Base-by-base conservation (phyloP, 345 rosid genomes). In the Linum lewisii region DNA sequence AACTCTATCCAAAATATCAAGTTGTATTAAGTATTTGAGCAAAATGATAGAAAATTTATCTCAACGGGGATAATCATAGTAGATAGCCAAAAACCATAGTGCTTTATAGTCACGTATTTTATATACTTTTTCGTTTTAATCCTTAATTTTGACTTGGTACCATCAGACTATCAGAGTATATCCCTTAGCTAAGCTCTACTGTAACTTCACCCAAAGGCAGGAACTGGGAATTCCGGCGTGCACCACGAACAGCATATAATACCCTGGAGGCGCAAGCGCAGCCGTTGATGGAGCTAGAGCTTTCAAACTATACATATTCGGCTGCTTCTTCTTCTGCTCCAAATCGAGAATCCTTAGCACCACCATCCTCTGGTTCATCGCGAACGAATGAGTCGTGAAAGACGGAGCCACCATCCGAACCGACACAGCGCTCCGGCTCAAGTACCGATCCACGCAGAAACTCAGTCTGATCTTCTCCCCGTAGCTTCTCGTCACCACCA, bases 361-460 rank as follows among this genome's bases (percentile, higher is more conserved):
- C 54, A 88, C 87, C 92, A 86, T 82, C 72, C 90, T 80, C 72
- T 88, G 95, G 59, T 82, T 91, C 96, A 91, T 88, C 3, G 83
- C 73, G 21, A 82, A 80, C 0, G 92, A 85, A 57, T 91, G 95
- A 0, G 92, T 88, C 4, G 88, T 71, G 61, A 91, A 91, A 0
- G 92, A 75, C 9, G 98, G 96, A 19, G 92, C 72, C 37, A 84
- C 50, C 18, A 91, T 74, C 56, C 78, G 71, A 13, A 84, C 81
- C 6, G 85, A 80, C 21, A 84, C 55, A 18, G 57, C 67, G 52
- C 49, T 70, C 3, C 20, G 42, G 10, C 72, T 44, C 45, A 74
- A 19, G 56, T 58, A 81, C 54, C 67, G 62, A 8, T n/a, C 21
- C 52, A 79, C 74, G 0, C 21, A 22, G 66, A 91, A 81, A 21